A percentile compares a stretch with the other conserved stretches of the same genome.
These are phyloP conservation scores for Bacidia gigantensis DNA, from an alignment of 495 filamentous ascomycete species.

Conservation along the genomic window DNA sequence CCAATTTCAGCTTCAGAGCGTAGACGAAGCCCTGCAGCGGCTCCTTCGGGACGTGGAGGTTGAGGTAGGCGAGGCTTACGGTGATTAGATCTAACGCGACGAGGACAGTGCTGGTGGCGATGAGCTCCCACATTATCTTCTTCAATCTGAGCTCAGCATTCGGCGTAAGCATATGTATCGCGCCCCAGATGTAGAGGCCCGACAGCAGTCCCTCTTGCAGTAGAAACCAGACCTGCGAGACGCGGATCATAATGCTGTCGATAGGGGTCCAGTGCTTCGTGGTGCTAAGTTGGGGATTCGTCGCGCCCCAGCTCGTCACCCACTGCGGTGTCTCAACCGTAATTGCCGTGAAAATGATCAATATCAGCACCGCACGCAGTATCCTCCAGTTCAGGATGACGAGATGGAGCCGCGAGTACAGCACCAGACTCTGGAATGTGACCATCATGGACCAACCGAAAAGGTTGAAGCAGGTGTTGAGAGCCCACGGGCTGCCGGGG, in stretches of 20 bases:
- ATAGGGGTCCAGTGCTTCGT: constrained; percentile 8
- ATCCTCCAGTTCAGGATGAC: constrained; percentile 30
- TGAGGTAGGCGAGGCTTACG: constrained; percentile 32
- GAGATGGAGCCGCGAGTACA: constrained; percentile 36
- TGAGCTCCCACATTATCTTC: constrained; percentile 26
- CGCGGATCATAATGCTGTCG: constrained; percentile 7
- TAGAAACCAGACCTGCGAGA: constrained; percentile 21
- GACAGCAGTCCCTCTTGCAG: constrained; percentile 25
- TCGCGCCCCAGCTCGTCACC: constrained; percentile 5
- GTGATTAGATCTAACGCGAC: constrained; percentile 33
- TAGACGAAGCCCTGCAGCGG: constrained; percentile 37
- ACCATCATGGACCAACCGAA: constrained; percentile 38
- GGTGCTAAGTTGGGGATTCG: constrained; percentile 1
- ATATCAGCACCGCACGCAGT: constrained; percentile 23
- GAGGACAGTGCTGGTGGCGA: constrained; percentile 35
- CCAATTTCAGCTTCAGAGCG: constrained; percentile 39
- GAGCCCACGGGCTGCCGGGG: constrained; percentile 21
- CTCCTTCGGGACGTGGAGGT: constrained; percentile 32
- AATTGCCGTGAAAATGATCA: constrained; percentile 31
- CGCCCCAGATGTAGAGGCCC: constrained; percentile 26
- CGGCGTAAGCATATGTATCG: constrained; percentile 20
- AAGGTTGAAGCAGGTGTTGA: constrained; percentile 31
- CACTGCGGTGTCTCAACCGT: constrained; percentile 27
- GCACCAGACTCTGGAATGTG: constrained; percentile 32
- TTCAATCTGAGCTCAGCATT: constrained; percentile 13